Evolutionary conservation across 345 rosid species (phyloP), one percentile per base, ranked within the genome.

Genomic region (Anacardium occidentale): DNA sequence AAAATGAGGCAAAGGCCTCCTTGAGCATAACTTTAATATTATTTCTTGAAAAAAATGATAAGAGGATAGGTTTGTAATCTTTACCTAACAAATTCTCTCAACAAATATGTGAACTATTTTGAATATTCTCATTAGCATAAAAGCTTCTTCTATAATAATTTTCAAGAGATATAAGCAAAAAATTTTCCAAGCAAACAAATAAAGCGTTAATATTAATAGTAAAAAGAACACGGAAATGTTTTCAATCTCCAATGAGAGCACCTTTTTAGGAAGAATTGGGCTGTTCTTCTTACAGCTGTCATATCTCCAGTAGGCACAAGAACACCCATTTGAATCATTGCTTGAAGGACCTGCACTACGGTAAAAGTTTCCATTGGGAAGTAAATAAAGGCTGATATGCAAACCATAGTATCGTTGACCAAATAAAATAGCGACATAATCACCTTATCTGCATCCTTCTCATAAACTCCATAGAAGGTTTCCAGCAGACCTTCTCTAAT

Each of bases 321-420:
- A 71, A 95, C 99, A 71, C 99, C 99, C 99, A 95, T 95, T 83
- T 92, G 99, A 80, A 92, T 69, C 99, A 92, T 92, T 74, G 99
- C 88, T 76, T 90, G 83, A 79, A 95, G 91, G 75, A 95, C 98
- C 95, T 90, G 81, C 61, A 74, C 47, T 50, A 73, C 70, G 11
- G 56, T 56, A 48, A 13, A 71, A 18, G 67, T 47, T 45, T 51
- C 12, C 57, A 24, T 12, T 20, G 32, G 29, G 55, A 61, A 26
- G 45, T 68, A 69, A 67, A 64, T 57, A 62, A 24, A 5, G 22
- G 29, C 64, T 40, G 60, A 68, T 53, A 26, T 55, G 50, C 12
- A 8, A 78, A 80, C 22, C 26, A 64, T 15, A 56, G 54, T 26
- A 66, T 68, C 45, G 14, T 52, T 59, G 21, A n/a, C 8, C 11